These are phyloP conservation scores for Nemophila menziesii DNA, from an alignment of 257 asterid genomes.

Conservation along the genomic window DNA sequence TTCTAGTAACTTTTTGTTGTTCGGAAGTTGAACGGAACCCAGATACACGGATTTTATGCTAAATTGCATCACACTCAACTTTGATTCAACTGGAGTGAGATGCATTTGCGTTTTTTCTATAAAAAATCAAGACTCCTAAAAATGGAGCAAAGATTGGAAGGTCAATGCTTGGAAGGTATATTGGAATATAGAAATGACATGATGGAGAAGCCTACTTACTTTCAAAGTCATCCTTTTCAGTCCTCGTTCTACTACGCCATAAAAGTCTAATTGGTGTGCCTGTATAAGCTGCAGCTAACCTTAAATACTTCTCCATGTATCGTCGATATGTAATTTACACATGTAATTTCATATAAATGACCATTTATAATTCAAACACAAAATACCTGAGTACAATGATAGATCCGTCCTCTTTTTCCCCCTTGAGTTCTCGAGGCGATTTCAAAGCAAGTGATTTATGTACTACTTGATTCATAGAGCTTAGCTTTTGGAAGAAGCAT, in stretches of 20 bases:
- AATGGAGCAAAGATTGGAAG: too few relatives aligned
- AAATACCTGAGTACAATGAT: constrained; percentile 90
- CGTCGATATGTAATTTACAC: constrained; percentile 81
- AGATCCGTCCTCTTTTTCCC: constrained; percentile 85
- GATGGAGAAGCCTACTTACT: too few relatives aligned
- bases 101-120: too few relatives aligned
- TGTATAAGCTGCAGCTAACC: constrained; percentile 66
- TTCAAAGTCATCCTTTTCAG: constrained; percentile 47
- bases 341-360: not conserved
- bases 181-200: too few relatives aligned
- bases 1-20: too few relatives aligned
- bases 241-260: constrained; percentile 85
- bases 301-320: constrained; percentile 90
- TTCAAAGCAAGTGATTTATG: constrained; percentile 81
- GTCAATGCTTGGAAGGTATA: too few relatives aligned
- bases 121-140: too few relatives aligned
- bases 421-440: constrained; percentile 90
- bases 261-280: constrained; percentile 96
- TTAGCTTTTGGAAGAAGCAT: too few relatives aligned
- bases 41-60: too few relatives aligned
- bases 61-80: too few relatives aligned
- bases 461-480: constrained; percentile 82
- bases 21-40: too few relatives aligned
- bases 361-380: not conserved
- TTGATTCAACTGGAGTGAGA: too few relatives aligned